Evolutionary conservation across 2,329 filamentous ascomycete genomes (phyloP), one percentile per base, ranked within the genome.

Genomic region (Aspergillus fijiensis): DNA sequence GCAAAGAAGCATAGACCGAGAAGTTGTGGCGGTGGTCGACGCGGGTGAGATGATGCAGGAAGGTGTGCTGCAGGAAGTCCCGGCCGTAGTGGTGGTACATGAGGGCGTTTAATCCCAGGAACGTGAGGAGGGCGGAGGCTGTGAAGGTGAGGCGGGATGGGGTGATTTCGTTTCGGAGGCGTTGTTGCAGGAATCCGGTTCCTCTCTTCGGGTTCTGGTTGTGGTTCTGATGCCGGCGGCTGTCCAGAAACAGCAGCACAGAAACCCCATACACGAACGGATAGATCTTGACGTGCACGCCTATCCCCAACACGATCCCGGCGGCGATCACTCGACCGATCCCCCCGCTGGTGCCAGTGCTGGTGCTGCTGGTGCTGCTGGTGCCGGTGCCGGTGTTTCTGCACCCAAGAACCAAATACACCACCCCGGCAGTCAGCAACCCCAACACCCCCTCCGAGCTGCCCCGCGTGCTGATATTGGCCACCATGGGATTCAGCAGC

Each of bases 1-100:
- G 84, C 7, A 97, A 84, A 0, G 88, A 90, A 75, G 96, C 97
- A 82, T 98, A 99, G 1, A 92, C 91, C 10, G 93, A 97, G 79
- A 99, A 99, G 79, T 99, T 99, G 80, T 99, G 95, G 14, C 95
- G 89, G 77, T 99, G 95, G 74, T 99, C 95, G 74, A 96, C 89
- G 61, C 95, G 89, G 4, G 89, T 92, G 62, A 98, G 81, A 75
- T 99, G 95, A 78, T 99, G 93, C 60, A 96, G 84, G 78, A 89
- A 99, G 45, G 92, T 98, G 75, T 99, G 92, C 60, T 90, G 83
- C 31, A 98, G 75, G 78, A 98, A 99, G 0, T 90, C 87, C 61
- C 78, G 78, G 49, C 90, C 92, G 72, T 98, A 96, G 55, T 89
- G 79, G 14, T 77, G 75, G 74, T 91, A 96, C 94, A 98, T 98